Base-by-base conservation (phyloP, 768 basidiomycete species). In the Mycena vulgaris region DNA sequence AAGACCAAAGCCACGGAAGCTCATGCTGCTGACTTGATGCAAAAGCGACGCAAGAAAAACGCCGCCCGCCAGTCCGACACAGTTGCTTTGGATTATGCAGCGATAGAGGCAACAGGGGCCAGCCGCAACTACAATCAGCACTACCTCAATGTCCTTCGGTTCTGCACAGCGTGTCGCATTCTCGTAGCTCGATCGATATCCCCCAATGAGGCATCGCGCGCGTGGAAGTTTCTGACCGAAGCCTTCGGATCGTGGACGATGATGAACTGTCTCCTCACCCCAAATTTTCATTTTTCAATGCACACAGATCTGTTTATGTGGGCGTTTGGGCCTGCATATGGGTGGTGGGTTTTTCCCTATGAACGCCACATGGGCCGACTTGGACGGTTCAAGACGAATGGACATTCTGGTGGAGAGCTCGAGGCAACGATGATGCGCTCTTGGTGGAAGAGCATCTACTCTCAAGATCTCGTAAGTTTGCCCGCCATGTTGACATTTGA, bases 101-200 rank as follows among this genome's bases (percentile, higher is more conserved):
- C 58, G 2, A 59, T 59, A 8, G 58, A 59, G 21, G 58, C 14
- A 25, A 59, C 58, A 4, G 58, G 58, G 3, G 31, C 61, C 9
- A 39, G 49, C n/a, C 61, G 61, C 9, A 63, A 33, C 48, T 63
- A 63, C 48, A 9, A 6, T 1, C 35, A 49, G 7, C 61, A 63
- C 37, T 63, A 63, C 23, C 48, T 63, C 21, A 63, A 63, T 23
- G 49, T 63, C 25, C 30, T 63, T n/a, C 45, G 61, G 13, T 63
- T 51, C 42, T 63, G 61, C 45, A 51, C 48, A 19, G 61, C 14
- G 3, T 23, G 30, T 25, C 61, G 61, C 14, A 25, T 51, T 2
- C 33, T 63, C 19, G 61, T 48, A 5, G 25, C 31, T 9, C 61
- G 48, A 9, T 5, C 30, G 2, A 63, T 63, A 16, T 63, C 47